A percentile compares a stretch with the other conserved stretches of the same genome.
These are phyloP conservation scores for Pseudisothecium myosuroides DNA, from an alignment of 225 moss, liverwort and hornwort genomes.

Conservation along the genomic window DNA sequence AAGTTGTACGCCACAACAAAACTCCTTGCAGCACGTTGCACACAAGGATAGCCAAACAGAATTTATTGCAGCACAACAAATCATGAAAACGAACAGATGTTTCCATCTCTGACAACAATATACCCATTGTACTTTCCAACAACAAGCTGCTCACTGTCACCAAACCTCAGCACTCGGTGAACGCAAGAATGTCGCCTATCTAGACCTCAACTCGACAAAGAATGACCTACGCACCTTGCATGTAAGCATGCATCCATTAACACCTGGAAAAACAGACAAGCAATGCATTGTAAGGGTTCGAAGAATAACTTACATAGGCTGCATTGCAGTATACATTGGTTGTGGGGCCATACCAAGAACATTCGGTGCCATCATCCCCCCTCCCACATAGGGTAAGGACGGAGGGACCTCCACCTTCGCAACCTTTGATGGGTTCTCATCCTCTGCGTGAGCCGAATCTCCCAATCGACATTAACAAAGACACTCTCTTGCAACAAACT, in stretches of 20 bases:
- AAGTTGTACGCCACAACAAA: background rate
- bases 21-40: background rate
- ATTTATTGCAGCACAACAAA: background rate
- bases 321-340: slow-evolving; percentile 84
- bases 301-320: slow-evolving; percentile 82
- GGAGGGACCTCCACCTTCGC: slow-evolving; percentile 79
- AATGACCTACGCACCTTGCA: slow-evolving; percentile 94
- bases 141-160: background rate
- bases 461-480: slow-evolving; percentile 56
- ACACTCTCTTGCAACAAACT: slow-evolving; percentile 18
- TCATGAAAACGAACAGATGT: background rate
- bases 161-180: background rate
- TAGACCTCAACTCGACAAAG: slow-evolving; percentile 42
- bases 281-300: slow-evolving; percentile 63
- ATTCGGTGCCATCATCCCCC: slow-evolving; percentile 61
- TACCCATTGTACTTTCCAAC: background rate
- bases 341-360: slow-evolving; percentile 81
- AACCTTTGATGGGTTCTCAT: slow-evolving; percentile 87
- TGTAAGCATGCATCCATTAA: slow-evolving; percentile 85
- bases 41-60: background rate
- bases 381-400: slow-evolving; percentile 67
- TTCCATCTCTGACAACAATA: background rate
- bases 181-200: background rate
- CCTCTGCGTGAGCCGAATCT: slow-evolving; percentile 82
- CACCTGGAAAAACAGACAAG: slow-evolving; percentile 82